A percentile compares a stretch with the other conserved stretches of the same genome.
These are phyloP conservation scores for Kwoniella shandongensis DNA, from an alignment of 768 basidiomycete genomes.

Conservation along the genomic window DNA sequence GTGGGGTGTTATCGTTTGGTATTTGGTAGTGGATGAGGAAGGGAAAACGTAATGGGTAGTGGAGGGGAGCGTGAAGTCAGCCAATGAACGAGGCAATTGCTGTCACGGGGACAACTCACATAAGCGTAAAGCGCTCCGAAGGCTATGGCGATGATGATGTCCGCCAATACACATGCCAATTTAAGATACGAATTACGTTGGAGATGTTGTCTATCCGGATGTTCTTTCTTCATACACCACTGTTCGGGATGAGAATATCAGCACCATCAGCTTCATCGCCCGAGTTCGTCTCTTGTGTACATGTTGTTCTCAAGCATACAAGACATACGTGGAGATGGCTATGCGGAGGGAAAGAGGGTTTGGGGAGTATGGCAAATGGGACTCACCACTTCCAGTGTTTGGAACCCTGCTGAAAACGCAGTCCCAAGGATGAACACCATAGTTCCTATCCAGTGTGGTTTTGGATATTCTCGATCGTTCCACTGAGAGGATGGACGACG, in stretches of 20 bases:
- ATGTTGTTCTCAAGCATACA: background rate
- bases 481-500: no score
- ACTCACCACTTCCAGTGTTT: slow-evolving; percentile 45
- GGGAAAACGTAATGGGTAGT: background rate
- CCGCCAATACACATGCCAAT: slow-evolving; percentile 40
- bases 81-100: background rate
- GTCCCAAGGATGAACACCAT: slow-evolving; percentile 50
- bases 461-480: slow-evolving; percentile 34
- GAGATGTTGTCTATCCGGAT: slow-evolving; percentile 47
- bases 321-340: no score
- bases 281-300: background rate
- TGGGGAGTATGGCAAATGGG: slow-evolving; percentile 1
- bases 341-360: no score
- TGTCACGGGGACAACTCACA: background rate
- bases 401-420: slow-evolving; percentile 49
- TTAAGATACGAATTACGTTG: slow-evolving; percentile 48
- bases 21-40: background rate
- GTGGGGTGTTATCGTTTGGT: no score
- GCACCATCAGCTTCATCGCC: no score
- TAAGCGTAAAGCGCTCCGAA: slow-evolving; percentile 44
- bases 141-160: slow-evolving; percentile 41
- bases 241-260: background rate
- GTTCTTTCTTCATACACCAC: slow-evolving; percentile 41
- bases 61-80: background rate
- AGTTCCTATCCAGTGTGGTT: slow-evolving; percentile 32